phyloP scores from a whole-genome alignment of 345 rosid species.

The Rubroshorea leprosula region DNA sequence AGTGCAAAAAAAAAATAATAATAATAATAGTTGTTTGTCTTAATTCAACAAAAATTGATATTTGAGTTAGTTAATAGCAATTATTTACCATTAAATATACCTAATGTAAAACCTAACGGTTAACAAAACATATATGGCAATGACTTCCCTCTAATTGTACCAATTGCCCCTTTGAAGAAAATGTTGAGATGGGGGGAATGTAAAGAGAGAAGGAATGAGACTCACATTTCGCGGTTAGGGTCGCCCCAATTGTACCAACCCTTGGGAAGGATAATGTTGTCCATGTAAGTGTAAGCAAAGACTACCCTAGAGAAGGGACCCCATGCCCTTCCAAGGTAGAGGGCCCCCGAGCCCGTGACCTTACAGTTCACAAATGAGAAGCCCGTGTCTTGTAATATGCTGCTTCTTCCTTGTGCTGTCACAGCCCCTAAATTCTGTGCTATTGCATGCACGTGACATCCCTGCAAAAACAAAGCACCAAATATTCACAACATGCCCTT shows the following conservation, averaged over 20 bases:
- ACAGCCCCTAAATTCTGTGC: slow-evolving; percentile 59
- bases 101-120: no score
- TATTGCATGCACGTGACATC: slow-evolving; percentile 84
- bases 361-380: slow-evolving; percentile 91
- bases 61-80: no score
- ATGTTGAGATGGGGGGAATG: neutral
- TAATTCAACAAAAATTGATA: no score
- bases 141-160: no score
- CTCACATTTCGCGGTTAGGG: slow-evolving; percentile 78
- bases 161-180: no score
- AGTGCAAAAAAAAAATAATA: no score
- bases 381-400: slow-evolving; percentile 85
- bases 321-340: slow-evolving; percentile 95
- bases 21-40: no score
- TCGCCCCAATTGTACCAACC: slow-evolving; percentile 99
- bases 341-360: slow-evolving; percentile 95
- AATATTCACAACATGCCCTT: neutral
- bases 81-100: no score
- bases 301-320: slow-evolving; percentile 95
- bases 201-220: slow-evolving; percentile 8
- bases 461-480: slow-evolving; percentile 26
- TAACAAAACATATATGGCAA: no score
- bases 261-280: slow-evolving; percentile 81
- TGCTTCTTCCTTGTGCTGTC: slow-evolving; percentile 77
- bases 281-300: slow-evolving; percentile 96